phyloP scores from a whole-genome alignment of 2,329 filamentous ascomycete genomes.

The Podosphaera fusca region DNA sequence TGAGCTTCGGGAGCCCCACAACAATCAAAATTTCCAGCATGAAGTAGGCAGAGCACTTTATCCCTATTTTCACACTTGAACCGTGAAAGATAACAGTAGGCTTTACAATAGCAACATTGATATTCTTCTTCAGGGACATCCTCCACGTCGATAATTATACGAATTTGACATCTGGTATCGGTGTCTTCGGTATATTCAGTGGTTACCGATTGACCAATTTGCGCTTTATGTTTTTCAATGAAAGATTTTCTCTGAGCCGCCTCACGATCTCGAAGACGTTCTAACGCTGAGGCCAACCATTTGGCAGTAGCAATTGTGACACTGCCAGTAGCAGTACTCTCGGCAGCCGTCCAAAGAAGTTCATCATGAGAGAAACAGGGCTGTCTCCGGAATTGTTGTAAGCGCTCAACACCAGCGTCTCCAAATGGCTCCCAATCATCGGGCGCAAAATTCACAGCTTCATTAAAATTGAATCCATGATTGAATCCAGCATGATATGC shows the following conservation, averaged over 20 bases:
- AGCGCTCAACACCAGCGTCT: conserved; percentile 59
- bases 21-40: conserved; percentile 61
- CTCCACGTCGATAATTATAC: conserved; percentile 41
- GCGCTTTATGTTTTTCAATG: conserved; percentile 36
- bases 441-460: conserved; percentile 94
- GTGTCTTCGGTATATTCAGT: conserved; percentile 12
- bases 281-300: conserved; percentile 76
- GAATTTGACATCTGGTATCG: conserved; percentile 29
- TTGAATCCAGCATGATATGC: conserved; percentile 98
- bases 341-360: conserved; percentile 70
- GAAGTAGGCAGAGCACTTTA: conserved; percentile 61
- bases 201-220: conserved; percentile 16
- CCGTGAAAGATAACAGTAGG: conserved; percentile 73
- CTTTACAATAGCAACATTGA: conserved; percentile 78
- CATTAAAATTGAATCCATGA: conserved; percentile 96
- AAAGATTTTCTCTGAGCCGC: conserved; percentile 44
- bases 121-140: conserved; percentile 80
- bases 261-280: conserved; percentile 57
- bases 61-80: conserved; percentile 66
- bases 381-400: conserved; percentile 72
- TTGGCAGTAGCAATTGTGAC: conserved; percentile 72
- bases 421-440: conserved; percentile 88
- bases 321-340: conserved; percentile 40
- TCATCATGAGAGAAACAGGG: conserved; percentile 97
- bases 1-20: conserved; percentile 46